Conservation (phyloP, 139 green algal genomes). For the Chlamydomonas sphaeroides region DNA sequence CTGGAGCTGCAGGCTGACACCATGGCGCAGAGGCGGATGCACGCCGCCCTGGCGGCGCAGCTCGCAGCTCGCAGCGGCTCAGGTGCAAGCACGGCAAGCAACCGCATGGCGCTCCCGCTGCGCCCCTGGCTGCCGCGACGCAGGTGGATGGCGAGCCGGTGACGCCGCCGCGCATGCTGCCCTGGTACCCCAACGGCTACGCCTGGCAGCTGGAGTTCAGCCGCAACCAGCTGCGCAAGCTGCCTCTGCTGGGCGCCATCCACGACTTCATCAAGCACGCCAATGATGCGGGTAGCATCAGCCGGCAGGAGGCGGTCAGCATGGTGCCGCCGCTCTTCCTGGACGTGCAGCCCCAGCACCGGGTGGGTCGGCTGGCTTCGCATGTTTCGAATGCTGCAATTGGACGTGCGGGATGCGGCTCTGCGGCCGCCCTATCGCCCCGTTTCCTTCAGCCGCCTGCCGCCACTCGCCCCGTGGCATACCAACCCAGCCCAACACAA, state of each 20-base stretch:
- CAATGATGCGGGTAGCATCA: slow-evolving; percentile 93
- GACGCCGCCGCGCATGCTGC: slow-evolving; percentile 75
- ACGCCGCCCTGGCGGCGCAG: no score
- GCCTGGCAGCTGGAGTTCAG: slow-evolving; percentile 94
- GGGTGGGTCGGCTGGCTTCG: slow-evolving; percentile 36
- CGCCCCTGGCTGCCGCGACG: no score
- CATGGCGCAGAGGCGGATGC: no score
- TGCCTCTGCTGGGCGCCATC: slow-evolving; percentile 72
- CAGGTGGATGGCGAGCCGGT: slow-evolving; percentile 60
- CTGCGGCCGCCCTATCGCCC: not conserved
- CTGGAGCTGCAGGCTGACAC: no score
- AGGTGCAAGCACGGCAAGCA: no score
- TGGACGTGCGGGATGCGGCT: no score
- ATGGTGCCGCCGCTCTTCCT: slow-evolving; percentile 98
- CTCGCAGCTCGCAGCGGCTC: no score
- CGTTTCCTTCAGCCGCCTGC: not conserved
- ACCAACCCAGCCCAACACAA: no score
- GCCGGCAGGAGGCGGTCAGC: slow-evolving; percentile 96
- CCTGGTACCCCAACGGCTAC: slow-evolving; percentile 95
- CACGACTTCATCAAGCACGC: slow-evolving; percentile 81
- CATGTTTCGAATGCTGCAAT: not conserved
- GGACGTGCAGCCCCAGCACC: slow-evolving; percentile 93
- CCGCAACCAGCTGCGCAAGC: slow-evolving; percentile 88
- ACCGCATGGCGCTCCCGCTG: not conserved
- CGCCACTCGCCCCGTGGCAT: not conserved